Conservation (phyloP, 495 filamentous ascomycete genomes). For the Penicillium crystallinum region DNA sequence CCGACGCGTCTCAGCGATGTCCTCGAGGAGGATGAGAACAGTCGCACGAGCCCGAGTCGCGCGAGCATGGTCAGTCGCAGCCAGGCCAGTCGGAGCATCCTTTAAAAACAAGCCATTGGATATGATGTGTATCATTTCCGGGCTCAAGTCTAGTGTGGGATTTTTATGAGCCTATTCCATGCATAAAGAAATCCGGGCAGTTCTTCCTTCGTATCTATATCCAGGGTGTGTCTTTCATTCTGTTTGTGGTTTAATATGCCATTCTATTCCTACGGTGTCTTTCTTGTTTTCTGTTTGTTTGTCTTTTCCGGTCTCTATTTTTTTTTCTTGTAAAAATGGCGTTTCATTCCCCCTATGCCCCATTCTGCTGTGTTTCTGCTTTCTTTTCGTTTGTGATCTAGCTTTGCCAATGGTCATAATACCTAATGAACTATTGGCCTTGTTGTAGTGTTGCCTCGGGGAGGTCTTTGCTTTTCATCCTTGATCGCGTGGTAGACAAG, state of each 20-base stretch:
- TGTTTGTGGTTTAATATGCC: background rate
- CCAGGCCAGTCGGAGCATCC: slow-evolving; percentile 3
- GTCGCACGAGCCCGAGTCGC: slow-evolving; percentile 53
- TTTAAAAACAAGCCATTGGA: background rate
- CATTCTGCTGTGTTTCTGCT: background rate
- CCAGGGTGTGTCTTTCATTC: background rate
- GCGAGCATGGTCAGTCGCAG: slow-evolving; percentile 45
- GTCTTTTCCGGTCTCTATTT: too few species aligned
- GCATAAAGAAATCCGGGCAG: background rate
- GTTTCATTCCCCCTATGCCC: slow-evolving; percentile 2
- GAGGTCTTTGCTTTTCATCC: too few species aligned
- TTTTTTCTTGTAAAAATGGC: slow-evolving; percentile 1
- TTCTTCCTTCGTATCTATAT: background rate
- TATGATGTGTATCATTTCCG: background rate
- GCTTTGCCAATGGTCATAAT: slow-evolving; percentile 1
- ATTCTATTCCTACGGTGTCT: background rate
- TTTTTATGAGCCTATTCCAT: background rate
- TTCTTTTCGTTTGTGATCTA: slow-evolving; percentile 3
- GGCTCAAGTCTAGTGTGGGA: background rate
- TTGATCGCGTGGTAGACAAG: too few species aligned
- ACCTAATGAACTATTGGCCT: background rate
- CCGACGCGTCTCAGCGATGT: slow-evolving; percentile 93
- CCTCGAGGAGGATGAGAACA: slow-evolving; percentile 63
- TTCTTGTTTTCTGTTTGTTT: background rate
- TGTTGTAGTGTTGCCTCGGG: too few species aligned